Conservation (phyloP, 306 rosid species). For the Cicer yamashitae region DNA sequence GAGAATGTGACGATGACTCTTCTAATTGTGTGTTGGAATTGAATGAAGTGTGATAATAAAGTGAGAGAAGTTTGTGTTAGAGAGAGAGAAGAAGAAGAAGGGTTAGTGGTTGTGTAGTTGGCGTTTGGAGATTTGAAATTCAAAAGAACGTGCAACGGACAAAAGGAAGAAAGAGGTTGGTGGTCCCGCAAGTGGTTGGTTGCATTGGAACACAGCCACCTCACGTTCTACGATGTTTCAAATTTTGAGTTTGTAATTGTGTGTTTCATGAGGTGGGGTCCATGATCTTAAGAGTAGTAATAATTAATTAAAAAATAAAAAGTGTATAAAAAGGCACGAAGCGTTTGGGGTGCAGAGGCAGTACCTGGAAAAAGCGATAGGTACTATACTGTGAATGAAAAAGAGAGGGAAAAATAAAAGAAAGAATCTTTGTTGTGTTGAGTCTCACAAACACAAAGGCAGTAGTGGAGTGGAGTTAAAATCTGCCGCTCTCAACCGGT, state of each 20-base stretch:
- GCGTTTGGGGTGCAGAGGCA: conserved; percentile 41
- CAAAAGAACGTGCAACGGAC: conserved; percentile 48
- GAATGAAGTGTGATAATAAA: conserved; percentile 21
- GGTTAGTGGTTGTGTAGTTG: background rate
- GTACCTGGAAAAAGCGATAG: conserved; percentile 45
- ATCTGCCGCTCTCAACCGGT: conserved; percentile 30
- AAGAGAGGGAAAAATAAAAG: background rate
- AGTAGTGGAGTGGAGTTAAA: conserved; percentile 22
- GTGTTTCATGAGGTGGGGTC: conserved; percentile 26
- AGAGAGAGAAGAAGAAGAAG: background rate
- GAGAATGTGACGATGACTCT: background rate
- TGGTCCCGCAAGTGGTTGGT: conserved; percentile 40
- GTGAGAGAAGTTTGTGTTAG: background rate
- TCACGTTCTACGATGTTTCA: conserved; percentile 8
- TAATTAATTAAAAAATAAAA: background rate
- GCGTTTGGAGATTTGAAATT: conserved; percentile 47
- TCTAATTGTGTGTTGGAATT: background rate
- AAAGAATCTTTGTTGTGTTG: conserved; percentile 46
- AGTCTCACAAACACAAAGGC: conserved; percentile 9
- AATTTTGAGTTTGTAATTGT: background rate
- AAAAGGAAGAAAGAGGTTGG: background rate
- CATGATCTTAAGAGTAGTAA: background rate
- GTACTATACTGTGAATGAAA: background rate
- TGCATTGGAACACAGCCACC: conserved; percentile 40
- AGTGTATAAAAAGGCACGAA: conserved; percentile 50